Evolutionary conservation across 345 rosid species (phyloP), one percentile per base, ranked within the genome.

Genomic region (Diplotaxis tenuifolia): DNA sequence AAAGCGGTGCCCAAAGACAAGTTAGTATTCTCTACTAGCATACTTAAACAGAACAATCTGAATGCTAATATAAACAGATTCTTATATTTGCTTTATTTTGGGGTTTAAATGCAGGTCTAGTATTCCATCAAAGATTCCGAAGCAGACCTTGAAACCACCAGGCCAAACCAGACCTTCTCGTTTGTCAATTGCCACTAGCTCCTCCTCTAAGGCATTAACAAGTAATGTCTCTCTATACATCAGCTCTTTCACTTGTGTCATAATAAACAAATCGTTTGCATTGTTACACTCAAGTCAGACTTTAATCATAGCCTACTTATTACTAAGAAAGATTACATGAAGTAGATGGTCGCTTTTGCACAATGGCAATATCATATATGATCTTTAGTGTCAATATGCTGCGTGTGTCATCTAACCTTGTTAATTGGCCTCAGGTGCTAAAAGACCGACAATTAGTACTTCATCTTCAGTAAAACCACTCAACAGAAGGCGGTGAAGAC

Each of bases 121-220:
- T 63, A 40, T 75, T 40, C 49, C 88, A 12, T 83, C 90, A 12
- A 88, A 82, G 83, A 85, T 88, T 68, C 88, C 84, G 0, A 91
- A 85, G 84, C 86, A 84, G 47, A 74, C 83, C 11, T 21, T 70
- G 75, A 91, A 73, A 69, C 65, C 45, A 62, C 57, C 62, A 38
- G 81, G 77, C 56, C 89, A 71, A 58, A 71, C 85, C 66, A 86
- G 81, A 81, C 65, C 83, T 52, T 72, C 87, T 40, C 88, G 86
- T 15, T 73, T 85, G 78, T 88, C 85, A 65, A 47, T 82, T 77
- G 62, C 85, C 57, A 80, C 75, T 59, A 86, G 83, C 75, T 56
- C 86, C 75, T 70, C 86, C 21, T 81, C 96, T 9, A 88, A 86
- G 82, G 55, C 83, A 27, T 67, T 75, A 74, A 67, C 88, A 64